phyloP scores from a whole-genome alignment of 176 grass and related monocot species.

The Stipa capillata region DNA sequence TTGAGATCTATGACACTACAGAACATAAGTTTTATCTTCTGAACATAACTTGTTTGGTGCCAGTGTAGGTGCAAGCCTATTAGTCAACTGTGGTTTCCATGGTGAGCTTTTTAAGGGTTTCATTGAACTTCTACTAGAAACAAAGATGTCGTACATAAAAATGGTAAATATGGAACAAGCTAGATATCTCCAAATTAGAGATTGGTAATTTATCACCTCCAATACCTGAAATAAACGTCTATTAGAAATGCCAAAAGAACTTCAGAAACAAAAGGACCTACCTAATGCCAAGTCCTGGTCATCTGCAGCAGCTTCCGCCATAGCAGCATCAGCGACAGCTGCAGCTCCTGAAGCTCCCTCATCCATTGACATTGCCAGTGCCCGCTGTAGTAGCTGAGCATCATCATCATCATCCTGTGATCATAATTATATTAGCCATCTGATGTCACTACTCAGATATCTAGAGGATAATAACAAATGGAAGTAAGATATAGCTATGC shows the following conservation, averaged over 20 bases:
- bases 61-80: background rate
- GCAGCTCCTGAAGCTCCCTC: conserved; percentile 38
- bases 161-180: background rate
- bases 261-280: conserved; percentile 21
- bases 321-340: conserved; percentile 45
- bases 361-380: conserved; percentile 95
- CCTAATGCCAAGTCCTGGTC: conserved; percentile 85
- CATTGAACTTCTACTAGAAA: background rate
- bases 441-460: background rate
- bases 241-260: too few species aligned
- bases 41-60: background rate
- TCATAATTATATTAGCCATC: conserved; percentile 19
- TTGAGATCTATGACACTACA: background rate
- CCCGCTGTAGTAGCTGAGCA: conserved; percentile 62
- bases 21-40: background rate
- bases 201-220: background rate
- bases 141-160: background rate
- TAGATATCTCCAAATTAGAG: background rate
- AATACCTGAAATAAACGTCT: background rate
- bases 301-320: conserved; percentile 54
- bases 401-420: conserved; percentile 71
- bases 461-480: background rate
- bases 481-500: background rate
- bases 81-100: background rate
- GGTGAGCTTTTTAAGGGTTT: background rate